A percentile compares a stretch with the other conserved stretches of the same genome.
phyloP scores from a whole-genome alignment of 164 flowering plant genomes.

The Kalanchoe fedtschenkoi region DNA sequence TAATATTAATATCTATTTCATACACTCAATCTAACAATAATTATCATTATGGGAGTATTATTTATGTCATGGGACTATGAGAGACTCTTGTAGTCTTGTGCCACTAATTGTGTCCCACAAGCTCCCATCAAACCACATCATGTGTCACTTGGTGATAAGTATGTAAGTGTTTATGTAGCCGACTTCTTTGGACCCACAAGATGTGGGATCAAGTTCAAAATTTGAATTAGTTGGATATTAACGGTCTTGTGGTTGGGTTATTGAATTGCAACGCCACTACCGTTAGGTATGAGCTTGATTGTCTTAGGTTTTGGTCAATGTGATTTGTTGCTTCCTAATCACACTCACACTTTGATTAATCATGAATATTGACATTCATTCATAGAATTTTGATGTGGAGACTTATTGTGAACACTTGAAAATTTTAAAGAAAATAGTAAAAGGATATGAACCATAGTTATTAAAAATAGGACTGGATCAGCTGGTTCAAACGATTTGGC shows the following conservation, averaged over 20 bases:
- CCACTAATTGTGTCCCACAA: constrained; percentile 3
- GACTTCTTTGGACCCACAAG: neutral
- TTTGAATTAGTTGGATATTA: constrained; percentile 1
- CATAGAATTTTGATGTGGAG: too few species aligned
- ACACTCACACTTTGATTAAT: neutral
- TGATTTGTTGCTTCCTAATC: constrained; percentile 2
- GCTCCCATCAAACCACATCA: neutral
- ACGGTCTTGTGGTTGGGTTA: neutral
- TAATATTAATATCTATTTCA: too few species aligned
- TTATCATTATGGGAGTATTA: too few species aligned
- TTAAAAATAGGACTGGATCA: too few species aligned
- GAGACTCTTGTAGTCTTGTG: neutral
- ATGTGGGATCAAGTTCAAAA: neutral
- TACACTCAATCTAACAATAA: too few species aligned
- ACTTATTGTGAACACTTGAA: too few species aligned
- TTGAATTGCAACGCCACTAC: too few species aligned
- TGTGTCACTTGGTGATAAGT: neutral
- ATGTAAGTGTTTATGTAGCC: neutral
- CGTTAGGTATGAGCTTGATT: too few species aligned
- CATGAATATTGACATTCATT: too few species aligned
- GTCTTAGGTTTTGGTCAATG: neutral
- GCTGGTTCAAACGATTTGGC: too few species aligned
- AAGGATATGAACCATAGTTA: too few species aligned
- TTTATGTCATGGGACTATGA: neutral
- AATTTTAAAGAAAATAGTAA: too few species aligned